Conservation (phyloP, 1,284 basidiomycete genomes). For the Peniophora sp. region DNA sequence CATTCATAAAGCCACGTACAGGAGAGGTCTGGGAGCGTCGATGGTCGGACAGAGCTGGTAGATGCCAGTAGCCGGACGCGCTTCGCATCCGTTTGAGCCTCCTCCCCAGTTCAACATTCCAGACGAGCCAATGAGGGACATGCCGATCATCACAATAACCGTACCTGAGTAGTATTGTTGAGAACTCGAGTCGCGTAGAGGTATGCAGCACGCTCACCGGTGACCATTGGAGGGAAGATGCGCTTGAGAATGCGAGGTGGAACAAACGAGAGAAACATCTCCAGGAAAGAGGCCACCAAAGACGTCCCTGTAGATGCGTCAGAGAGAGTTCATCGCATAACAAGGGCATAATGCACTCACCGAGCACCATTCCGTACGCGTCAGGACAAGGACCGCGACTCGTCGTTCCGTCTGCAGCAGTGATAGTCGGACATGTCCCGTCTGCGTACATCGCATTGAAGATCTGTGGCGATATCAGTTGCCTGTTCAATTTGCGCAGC, state of each 20-base stretch:
- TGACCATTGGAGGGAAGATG: conserved; percentile 79
- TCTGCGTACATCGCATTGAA: conserved; percentile 70
- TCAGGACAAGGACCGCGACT: conserved; percentile 66
- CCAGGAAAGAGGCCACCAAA: conserved; percentile 72
- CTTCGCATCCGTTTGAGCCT: conserved; percentile 62
- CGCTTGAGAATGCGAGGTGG: conserved; percentile 55
- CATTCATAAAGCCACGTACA: conserved; percentile 17
- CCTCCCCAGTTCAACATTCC: conserved; percentile 82
- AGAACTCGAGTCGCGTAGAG: conserved; percentile 1
- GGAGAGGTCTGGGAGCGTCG: conserved; percentile 48
- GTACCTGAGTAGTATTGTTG: conserved; percentile 41
- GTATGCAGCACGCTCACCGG: conserved; percentile 33
- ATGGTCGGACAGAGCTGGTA: conserved; percentile 67
- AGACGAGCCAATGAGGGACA: conserved; percentile 64
- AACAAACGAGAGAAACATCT: conserved; percentile 73
- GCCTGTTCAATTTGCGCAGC: too few relatives aligned
- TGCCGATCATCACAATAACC: conserved; percentile 72
- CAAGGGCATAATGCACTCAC: conserved; percentile 27
- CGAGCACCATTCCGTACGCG: conserved; percentile 71
- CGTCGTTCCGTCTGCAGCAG: conserved; percentile 49
- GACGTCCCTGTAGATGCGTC: conserved; percentile 48
- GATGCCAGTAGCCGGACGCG: conserved; percentile 51
- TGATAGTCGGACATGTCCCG: conserved; percentile 66
- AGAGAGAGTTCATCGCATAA: neutral
- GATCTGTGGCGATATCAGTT: conserved; percentile 27